Percentiles rank a stretch among this genome's conserved stretches.
Evolutionary conservation across 306 rosid species (phyloP).

Genomic region (Fagus crenata): DNA sequence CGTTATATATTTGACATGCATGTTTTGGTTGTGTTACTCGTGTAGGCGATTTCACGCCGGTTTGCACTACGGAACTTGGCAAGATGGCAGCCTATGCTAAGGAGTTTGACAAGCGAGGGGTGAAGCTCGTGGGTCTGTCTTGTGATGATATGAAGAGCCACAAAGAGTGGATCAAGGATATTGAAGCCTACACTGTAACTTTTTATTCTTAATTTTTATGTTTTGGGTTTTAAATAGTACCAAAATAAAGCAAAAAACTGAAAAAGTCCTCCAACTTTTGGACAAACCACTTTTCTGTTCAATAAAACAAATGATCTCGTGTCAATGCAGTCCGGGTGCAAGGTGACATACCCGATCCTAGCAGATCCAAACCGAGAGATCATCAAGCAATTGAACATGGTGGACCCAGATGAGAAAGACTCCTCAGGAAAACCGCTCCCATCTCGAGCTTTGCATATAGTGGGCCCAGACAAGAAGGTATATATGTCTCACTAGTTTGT

Average conservation of each 20-base stretch:
- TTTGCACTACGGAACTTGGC: conserved; percentile 83
- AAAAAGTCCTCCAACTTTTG: too few relatives aligned
- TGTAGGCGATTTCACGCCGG: conserved; percentile 86
- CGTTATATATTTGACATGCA: neutral
- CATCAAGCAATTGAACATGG: conserved; percentile 81
- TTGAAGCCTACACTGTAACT: conserved; percentile 69
- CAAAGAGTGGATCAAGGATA: conserved; percentile 73
- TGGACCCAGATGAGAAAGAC: conserved; percentile 75
- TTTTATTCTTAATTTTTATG: neutral
- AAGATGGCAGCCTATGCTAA: conserved; percentile 55
- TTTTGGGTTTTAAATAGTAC: too few relatives aligned
- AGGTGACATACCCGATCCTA: conserved; percentile 70
- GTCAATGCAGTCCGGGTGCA: conserved; percentile 55
- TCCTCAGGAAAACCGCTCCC: conserved; percentile 48
- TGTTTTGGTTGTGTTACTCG: neutral
- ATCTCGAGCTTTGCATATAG: conserved; percentile 79
- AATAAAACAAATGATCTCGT: neutral
- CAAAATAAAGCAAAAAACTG: too few relatives aligned
- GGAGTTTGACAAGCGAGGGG: conserved; percentile 54
- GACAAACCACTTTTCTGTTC: too few relatives aligned
- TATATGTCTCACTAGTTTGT: too few relatives aligned
- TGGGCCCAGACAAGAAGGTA: conserved; percentile 76
- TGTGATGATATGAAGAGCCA: conserved; percentile 65
- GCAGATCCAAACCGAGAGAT: conserved; percentile 61
- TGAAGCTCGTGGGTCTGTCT: conserved; percentile 68